A percentile compares a stretch with the other conserved stretches of the same genome.
Conservation (phyloP, 495 filamentous ascomycete genomes). For the Penicillium dipodomyicola region DNA sequence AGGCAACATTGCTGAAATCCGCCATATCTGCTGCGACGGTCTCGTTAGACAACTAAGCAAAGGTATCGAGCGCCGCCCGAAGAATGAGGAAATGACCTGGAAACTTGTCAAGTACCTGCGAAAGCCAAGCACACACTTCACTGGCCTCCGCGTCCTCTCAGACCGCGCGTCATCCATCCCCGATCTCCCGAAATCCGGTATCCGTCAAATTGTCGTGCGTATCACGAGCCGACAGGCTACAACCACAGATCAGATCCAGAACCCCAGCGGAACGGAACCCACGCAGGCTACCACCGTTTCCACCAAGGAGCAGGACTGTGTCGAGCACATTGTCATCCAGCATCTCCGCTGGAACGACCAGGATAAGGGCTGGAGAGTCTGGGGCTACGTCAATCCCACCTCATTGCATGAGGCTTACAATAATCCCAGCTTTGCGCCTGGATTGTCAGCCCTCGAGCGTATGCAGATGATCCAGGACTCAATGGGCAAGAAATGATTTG, state of each 20-base stretch:
- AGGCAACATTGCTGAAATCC: slow-evolving; percentile 58
- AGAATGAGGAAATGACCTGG: slow-evolving; percentile 58
- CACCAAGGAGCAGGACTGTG: slow-evolving; percentile 59
- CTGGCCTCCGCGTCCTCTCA: slow-evolving; percentile 53
- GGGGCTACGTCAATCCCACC: slow-evolving; percentile 66
- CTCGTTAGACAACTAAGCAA: slow-evolving; percentile 53
- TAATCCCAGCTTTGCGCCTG: slow-evolving; percentile 35
- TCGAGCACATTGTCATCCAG: slow-evolving; percentile 80
- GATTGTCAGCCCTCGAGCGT: slow-evolving; percentile 34
- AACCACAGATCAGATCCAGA: slow-evolving; percentile 21
- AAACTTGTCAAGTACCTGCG: slow-evolving; percentile 61
- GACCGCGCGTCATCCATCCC: slow-evolving; percentile 56
- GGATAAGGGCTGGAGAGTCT: slow-evolving; percentile 67
- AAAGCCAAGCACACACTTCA: slow-evolving; percentile 45
- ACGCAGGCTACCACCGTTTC: slow-evolving; percentile 14
- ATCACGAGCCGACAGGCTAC: slow-evolving; percentile 64
- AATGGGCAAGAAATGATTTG: slow-evolving; percentile 24
- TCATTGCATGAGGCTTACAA: slow-evolving; percentile 46
- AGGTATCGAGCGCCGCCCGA: slow-evolving; percentile 55
- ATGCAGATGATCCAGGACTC: slow-evolving; percentile 34
- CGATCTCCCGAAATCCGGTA: slow-evolving; percentile 41
- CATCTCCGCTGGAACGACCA: slow-evolving; percentile 53
- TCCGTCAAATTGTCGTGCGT: slow-evolving; percentile 71
- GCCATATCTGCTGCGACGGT: slow-evolving; percentile 58
- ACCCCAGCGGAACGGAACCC: neutral